Evolutionary conservation across 441 rosid species (phyloP).

Genomic region (Mallotus repandus): DNA sequence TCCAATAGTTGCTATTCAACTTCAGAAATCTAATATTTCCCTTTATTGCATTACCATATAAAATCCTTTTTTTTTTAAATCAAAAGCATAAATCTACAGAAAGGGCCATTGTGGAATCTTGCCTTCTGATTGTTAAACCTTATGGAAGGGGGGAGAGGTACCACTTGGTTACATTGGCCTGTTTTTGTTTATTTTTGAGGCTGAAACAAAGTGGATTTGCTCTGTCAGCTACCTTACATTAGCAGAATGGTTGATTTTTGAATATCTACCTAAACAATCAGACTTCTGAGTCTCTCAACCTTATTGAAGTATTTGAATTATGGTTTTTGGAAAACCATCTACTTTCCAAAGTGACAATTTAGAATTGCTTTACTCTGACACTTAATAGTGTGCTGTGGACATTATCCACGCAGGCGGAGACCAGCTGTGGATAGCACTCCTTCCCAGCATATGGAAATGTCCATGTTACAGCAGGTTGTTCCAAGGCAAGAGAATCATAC

Average conservation of each 20-base stretch:
- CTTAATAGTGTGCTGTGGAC: conserved; percentile 15
- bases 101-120: neutral
- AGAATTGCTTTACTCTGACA: conserved; percentile 13
- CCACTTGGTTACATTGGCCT: neutral
- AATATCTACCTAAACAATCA: neutral
- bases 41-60: neutral
- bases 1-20: neutral
- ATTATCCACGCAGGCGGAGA: conserved; percentile 63
- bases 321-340: neutral
- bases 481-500: conserved; percentile 76
- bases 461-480: conserved; percentile 88
- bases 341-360: neutral
- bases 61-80: neutral
- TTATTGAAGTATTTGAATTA: too few species aligned
- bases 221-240: neutral
- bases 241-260: neutral
- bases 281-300: neutral
- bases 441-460: conserved; percentile 76
- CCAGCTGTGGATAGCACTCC: conserved; percentile 64
- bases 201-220: neutral
- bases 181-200: neutral
- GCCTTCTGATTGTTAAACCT: neutral
- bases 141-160: neutral
- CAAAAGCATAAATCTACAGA: neutral
- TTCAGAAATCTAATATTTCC: neutral